phyloP scores from a whole-genome alignment of 2,329 filamentous ascomycete genomes.

The Diaporthe sp. region DNA sequence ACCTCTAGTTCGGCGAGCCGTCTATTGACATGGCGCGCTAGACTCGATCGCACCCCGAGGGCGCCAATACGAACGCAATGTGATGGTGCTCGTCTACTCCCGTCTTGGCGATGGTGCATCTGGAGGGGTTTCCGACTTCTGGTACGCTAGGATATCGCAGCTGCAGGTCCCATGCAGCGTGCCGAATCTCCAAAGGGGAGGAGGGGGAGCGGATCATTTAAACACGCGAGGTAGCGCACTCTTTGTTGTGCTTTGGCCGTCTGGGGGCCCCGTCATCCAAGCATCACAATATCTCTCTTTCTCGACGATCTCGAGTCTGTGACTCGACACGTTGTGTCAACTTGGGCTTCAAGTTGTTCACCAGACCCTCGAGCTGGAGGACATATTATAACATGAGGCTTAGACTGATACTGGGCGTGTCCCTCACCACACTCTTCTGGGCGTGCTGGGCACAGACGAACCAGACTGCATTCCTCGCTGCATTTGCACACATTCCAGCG shows the following conservation, averaged over 20 bases:
- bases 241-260: neutral
- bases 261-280: neutral
- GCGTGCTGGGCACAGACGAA: conserved; percentile 29
- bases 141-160: conserved; percentile 10
- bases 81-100: conserved; percentile 11
- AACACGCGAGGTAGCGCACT: conserved; percentile 15
- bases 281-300: neutral
- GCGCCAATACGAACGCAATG: conserved; percentile 14
- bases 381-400: conserved; percentile 2
- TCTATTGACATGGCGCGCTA: conserved; percentile 23
- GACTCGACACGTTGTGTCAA: conserved; percentile 17
- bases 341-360: neutral
- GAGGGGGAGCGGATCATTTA: conserved; percentile 17
- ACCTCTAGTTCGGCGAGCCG: conserved; percentile 16
- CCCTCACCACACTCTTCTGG: conserved; percentile 3
- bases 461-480: conserved; percentile 32
- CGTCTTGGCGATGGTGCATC: conserved; percentile 28
- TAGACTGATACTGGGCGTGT: neutral
- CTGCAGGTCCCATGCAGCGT: conserved; percentile 24
- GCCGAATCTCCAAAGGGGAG: conserved; percentile 10
- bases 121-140: neutral
- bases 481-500: conserved; percentile 22
- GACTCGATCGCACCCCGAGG: conserved; percentile 17
- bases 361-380: neutral
- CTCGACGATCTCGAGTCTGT: conserved; percentile 25